Evolutionary conservation across 345 rosid species (phyloP), one percentile per base, ranked within the genome.

Genomic region (Turritis glabra): DNA sequence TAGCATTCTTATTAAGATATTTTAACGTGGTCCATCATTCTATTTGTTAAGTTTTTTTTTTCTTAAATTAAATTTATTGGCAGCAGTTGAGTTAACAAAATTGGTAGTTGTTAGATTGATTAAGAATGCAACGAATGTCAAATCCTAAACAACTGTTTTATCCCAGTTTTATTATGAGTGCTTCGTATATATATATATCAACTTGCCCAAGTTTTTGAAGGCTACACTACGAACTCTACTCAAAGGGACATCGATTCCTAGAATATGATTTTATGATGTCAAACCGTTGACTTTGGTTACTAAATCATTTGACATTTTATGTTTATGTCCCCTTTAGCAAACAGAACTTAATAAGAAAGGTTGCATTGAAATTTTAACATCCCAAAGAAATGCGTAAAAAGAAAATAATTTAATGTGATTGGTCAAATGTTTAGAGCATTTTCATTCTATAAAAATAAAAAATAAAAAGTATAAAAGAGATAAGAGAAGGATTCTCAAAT

Each of bases 11-110:
- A 50, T 66, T 19, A 11, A 48, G 30, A 32, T 50, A 25, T 14
- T 14, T 50, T 66, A 23, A 35, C 60, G 35, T 51, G 59, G 60
- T 48, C n/a, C 71, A 51, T 67, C n/a, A 35, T 51, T 50, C 57
- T 48, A 32, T 2, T 47, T 30, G 2, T 7, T 32, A 32, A 19
- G 14, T 26, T 17, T 8, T 30, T 21, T 1, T 66, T 48, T 21
- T 50, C 21, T 50, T 35, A 1, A 7, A 15, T 22, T 3, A 13
- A 47, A 7, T 47, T 47, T 51, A 23, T 1, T 5, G 56, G 3
- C 13, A 51, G 30, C 26, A 22, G 55, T 51, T 51, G 40, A 21
- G 54, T 21, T 17, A 51, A 51, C 35, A 1, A 2, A 23, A 2
- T 9, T 41, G 23, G 38, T 64, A 64, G 68, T 27, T 64, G 25